These are phyloP conservation scores for Dioscorea alata DNA, from an alignment of 106 monocot genomes.

Conservation along the genomic window DNA sequence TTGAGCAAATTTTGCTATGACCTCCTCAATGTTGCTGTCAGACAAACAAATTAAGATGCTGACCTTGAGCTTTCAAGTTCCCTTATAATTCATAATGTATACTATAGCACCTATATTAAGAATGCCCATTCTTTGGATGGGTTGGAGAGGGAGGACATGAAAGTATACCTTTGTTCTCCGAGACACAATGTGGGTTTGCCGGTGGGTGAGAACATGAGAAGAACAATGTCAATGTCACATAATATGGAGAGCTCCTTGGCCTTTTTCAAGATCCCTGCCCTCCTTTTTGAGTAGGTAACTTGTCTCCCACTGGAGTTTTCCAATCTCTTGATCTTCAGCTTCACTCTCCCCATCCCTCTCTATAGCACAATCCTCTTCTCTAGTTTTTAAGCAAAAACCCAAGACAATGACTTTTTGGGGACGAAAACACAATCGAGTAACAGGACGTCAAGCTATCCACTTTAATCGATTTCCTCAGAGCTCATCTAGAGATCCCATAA, in stretches of 20 bases:
- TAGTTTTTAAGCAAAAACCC: no score
- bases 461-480: no score
- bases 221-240: conserved; percentile 63
- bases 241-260: conserved; percentile 72
- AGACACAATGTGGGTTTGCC: conserved; percentile 73
- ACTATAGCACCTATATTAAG: no score
- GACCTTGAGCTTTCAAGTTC: not conserved
- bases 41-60: not conserved
- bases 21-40: conserved; percentile 67
- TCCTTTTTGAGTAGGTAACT: conserved; percentile 68
- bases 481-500: no score
- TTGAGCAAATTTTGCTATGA: conserved; percentile 69
- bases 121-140: no score
- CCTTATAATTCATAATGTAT: no score
- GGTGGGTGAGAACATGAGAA: conserved; percentile 78
- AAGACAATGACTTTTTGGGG: no score
- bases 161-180: conserved; percentile 64
- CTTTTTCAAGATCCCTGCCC: conserved; percentile 73
- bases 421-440: no score
- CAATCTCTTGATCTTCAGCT: conserved; percentile 74
- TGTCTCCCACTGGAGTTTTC: conserved; percentile 62
- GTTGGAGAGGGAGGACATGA: not conserved
- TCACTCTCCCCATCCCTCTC: conserved; percentile 62
- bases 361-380: not conserved
- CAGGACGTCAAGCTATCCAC: no score